phyloP scores from a whole-genome alignment of 2,329 filamentous ascomycete species.

The Clonostachys rhizophaga region DNA sequence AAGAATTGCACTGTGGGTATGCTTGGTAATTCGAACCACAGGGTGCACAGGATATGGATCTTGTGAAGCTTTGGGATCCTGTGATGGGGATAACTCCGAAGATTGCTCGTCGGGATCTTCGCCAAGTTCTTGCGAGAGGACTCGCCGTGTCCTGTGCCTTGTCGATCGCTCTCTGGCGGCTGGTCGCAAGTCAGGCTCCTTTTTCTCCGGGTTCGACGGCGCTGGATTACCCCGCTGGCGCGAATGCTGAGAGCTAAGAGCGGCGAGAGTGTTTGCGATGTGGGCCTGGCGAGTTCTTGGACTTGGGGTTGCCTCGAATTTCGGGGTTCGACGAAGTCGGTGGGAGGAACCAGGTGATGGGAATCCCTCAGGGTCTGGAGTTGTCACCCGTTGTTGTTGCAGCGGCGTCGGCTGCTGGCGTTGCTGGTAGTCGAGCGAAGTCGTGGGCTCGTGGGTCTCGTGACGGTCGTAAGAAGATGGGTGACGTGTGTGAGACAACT shows the following conservation, averaged over 20 bases:
- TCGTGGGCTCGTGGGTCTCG: slow-evolving; percentile 45
- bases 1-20: slow-evolving; percentile 85
- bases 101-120: slow-evolving; percentile 36
- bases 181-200: no score
- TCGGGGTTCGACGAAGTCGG: slow-evolving; percentile 45
- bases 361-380: slow-evolving; percentile 31
- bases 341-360: slow-evolving; percentile 36
- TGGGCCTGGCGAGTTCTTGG: slow-evolving; percentile 37
- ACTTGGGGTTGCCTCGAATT: slow-evolving; percentile 37
- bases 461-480: slow-evolving; percentile 43
- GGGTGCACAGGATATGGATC: slow-evolving; percentile 33
- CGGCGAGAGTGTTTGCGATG: slow-evolving; percentile 40
- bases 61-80: slow-evolving; percentile 14
- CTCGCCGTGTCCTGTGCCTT: slow-evolving; percentile 15
- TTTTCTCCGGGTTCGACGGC: background rate
- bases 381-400: slow-evolving; percentile 14
- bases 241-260: slow-evolving; percentile 32
- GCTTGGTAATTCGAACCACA: slow-evolving; percentile 66
- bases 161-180: no score
- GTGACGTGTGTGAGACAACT: slow-evolving; percentile 37
- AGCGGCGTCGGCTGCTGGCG: slow-evolving; percentile 30
- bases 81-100: slow-evolving; percentile 18
- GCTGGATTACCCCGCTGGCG: background rate
- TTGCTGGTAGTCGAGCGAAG: slow-evolving; percentile 32
- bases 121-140: slow-evolving; percentile 44